Base-by-base conservation (phyloP, 148 eudicot genomes). In the Dianthus caryophyllus region DNA sequence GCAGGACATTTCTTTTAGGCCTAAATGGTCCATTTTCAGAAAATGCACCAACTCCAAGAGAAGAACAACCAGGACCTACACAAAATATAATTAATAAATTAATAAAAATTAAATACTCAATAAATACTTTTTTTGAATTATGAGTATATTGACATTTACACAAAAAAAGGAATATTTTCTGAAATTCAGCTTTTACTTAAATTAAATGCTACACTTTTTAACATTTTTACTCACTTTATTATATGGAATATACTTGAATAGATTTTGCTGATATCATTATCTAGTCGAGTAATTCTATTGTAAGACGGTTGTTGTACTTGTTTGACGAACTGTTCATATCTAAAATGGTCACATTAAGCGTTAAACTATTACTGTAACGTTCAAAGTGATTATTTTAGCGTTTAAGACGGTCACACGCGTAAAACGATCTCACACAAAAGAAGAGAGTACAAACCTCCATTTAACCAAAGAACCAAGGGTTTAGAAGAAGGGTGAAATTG, bases 1-100 rank as follows among this genome's bases (percentile, higher is more conserved):
- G 77, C 49, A 94, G 73, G 61, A 73, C 82, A 73, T 82, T 76
- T 63, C 93, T 96, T 79, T 78, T 86, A 24, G 99, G 99, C 49
- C 89, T 88, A 76, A 94, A 94, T 26, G 99, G 99, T 43, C 99
- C 99, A 85, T 94, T 90, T 60, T 94, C 99, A 72, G 99, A 94
- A 76, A 94, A 94, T 78, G 99, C 99, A 67, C 99, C 99, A 70
- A 94, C 99, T 36, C 99, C 99, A 75, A 94, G 73, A 52, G 99
- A 94, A 65, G 99, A 94, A 76, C 99, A 94, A 24, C 99, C 99
- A 73, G 99, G 99, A 63, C 99, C 99, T 94, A 79, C 78, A 63
- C 68, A 59, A 41, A 74, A 53, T 33, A 33, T 33, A 33, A 33
- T n/a, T 33, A 33, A 2, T 33, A 33, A 33, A 33, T 2, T 33